A percentile compares a stretch with the other conserved stretches of the same genome.
phyloP scores from a whole-genome alignment of 768 basidiomycete genomes.

The Galerina sulciceps region DNA sequence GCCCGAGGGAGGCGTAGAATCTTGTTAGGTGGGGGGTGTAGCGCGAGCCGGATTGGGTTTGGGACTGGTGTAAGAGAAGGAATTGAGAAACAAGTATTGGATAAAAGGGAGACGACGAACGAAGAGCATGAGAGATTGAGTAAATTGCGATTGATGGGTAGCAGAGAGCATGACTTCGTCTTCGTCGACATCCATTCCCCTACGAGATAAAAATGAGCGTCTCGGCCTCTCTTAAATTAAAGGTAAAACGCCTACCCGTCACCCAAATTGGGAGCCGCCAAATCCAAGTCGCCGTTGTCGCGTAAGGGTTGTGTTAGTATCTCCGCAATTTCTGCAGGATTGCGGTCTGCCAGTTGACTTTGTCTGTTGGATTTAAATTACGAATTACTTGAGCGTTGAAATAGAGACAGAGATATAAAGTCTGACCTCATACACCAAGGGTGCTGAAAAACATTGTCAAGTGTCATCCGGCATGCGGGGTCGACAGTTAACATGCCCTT shows the following conservation, averaged over 20 bases:
- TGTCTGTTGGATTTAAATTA: slow-evolving; percentile 44
- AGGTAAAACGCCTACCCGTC: too few species aligned
- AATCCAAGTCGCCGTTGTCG: slow-evolving; percentile 72
- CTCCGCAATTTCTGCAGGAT: slow-evolving; percentile 61
- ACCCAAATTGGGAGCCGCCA: slow-evolving; percentile 62
- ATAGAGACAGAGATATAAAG: neutral
- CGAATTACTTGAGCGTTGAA: neutral
- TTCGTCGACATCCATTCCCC: slow-evolving; percentile 53
- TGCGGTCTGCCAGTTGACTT: slow-evolving; percentile 66
- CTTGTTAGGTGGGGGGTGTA: slow-evolving; percentile 81
- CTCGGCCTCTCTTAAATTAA: too few species aligned
- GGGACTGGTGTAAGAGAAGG: slow-evolving; percentile 55
- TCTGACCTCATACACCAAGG: slow-evolving; percentile 77
- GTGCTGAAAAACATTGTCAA: slow-evolving; percentile 54
- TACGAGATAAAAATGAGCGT: too few species aligned
- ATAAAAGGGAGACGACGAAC: slow-evolving; percentile 46
- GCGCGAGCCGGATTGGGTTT: slow-evolving; percentile 76
- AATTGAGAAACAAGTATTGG: neutral
- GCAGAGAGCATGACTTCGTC: slow-evolving; percentile 65
- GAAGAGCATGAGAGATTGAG: slow-evolving; percentile 80
- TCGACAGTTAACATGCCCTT: slow-evolving; percentile 74
- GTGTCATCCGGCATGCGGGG: slow-evolving; percentile 66
- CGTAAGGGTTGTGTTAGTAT: slow-evolving; percentile 72
- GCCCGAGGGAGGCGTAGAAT: slow-evolving; percentile 71
- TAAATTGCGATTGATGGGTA: slow-evolving; percentile 71